Conservation (phyloP, 495 filamentous ascomycete genomes). For the Penicillium soppii region DNA sequence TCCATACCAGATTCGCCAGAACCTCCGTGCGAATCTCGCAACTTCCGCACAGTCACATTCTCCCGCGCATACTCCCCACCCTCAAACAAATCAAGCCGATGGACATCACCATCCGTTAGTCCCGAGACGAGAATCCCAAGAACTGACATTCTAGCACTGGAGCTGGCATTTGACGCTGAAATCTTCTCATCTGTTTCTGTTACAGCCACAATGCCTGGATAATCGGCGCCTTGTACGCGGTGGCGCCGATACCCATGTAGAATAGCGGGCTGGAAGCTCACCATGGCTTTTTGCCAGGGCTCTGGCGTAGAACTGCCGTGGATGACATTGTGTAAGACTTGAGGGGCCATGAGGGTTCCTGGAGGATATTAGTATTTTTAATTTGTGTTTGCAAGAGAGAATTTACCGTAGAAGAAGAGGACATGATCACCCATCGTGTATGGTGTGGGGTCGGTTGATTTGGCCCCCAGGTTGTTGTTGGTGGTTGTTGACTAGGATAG, state of each 20-base stretch:
- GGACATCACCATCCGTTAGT: constrained; percentile 72
- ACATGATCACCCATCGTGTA: constrained; percentile 42
- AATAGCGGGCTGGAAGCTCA: constrained; percentile 71
- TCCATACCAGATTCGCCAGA: not conserved
- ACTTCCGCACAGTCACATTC: constrained; percentile 57
- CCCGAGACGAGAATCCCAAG: constrained; percentile 79
- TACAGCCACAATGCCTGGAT: constrained; percentile 73
- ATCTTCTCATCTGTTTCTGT: not conserved
- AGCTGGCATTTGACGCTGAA: constrained; percentile 22
- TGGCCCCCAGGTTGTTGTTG: too few relatives aligned
- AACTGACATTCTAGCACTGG: constrained; percentile 44
- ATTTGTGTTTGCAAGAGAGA: constrained; percentile 11
- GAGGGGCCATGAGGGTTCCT: constrained; percentile 70
- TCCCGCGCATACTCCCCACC: constrained; percentile 68
- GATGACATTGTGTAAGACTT: constrained; percentile 80
- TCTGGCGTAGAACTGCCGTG: constrained; percentile 57
- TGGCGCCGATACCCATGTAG: constrained; percentile 71
- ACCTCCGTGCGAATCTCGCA: constrained; percentile 40
- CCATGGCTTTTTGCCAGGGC: constrained; percentile 49
- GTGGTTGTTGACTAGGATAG: not conserved
- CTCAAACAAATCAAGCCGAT: constrained; percentile 80
- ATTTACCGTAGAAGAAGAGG: constrained; percentile 59
- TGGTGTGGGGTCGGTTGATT: not conserved
- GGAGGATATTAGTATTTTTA: not conserved
- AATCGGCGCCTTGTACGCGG: constrained; percentile 66